These are phyloP conservation scores for Ustilago tritici DNA, from an alignment of 1,284 basidiomycete genomes.

Conservation along the genomic window DNA sequence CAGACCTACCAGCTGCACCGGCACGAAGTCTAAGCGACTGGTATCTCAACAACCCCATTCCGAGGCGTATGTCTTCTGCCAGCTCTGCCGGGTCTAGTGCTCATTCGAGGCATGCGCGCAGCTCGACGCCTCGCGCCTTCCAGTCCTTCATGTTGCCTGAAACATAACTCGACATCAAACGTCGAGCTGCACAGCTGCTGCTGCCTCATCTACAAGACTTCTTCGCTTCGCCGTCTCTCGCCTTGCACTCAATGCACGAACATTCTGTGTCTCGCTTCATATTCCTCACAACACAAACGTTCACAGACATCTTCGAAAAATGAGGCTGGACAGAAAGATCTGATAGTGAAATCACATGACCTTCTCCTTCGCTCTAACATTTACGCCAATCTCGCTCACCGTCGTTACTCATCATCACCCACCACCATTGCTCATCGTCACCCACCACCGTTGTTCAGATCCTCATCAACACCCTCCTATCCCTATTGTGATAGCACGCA, in stretches of 20 bases:
- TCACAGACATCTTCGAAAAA: no score
- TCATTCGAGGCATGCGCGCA: neutral
- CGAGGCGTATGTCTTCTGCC: conserved; percentile 11
- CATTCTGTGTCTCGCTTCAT: neutral
- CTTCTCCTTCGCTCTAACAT: no score
- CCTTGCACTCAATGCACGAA: neutral
- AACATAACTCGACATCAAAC: neutral
- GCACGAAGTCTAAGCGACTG: conserved; percentile 35
- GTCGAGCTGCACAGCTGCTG: neutral
- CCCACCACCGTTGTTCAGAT: no score
- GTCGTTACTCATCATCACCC: no score
- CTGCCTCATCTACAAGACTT: neutral
- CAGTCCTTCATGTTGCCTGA: neutral
- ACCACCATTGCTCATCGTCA: no score
- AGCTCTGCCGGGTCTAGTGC: neutral
- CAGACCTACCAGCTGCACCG: conserved; percentile 4
- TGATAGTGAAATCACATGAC: no score
- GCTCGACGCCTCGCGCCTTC: neutral
- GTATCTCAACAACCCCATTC: conserved; percentile 37
- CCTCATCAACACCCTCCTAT: no score
- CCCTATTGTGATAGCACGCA: no score
- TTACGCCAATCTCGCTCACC: no score
- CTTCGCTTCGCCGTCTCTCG: neutral
- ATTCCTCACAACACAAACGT: no score
- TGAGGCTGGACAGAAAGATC: no score